A percentile compares a stretch with the other conserved stretches of the same genome.
phyloP scores from a whole-genome alignment of 1,139 yeast species.

The Zygosaccharomyces pseudobailii region DNA sequence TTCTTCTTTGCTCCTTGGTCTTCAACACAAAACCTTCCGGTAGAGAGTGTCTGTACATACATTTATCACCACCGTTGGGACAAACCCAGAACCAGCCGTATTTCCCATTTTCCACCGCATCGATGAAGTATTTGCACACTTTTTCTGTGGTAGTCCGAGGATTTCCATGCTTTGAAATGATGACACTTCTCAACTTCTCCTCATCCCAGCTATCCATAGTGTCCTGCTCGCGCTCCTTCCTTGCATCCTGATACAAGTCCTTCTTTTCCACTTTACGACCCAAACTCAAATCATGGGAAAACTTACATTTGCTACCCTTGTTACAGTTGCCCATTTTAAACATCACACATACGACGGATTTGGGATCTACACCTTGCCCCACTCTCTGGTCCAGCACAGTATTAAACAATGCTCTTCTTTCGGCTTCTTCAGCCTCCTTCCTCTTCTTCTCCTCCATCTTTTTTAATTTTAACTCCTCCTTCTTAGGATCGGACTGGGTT shows the following conservation, averaged over 20 bases:
- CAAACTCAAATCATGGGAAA: conserved; percentile 81
- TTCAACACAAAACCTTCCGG: conserved; percentile 96
- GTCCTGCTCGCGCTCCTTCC: conserved; percentile 69
- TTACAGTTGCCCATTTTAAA: conserved; percentile 88
- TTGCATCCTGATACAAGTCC: conserved; percentile 87
- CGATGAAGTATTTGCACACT: conserved; percentile 90
- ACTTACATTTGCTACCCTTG: conserved; percentile 89
- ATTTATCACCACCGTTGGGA: conserved; percentile 88
- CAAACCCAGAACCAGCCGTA: conserved; percentile 99
- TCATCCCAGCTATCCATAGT: conserved; percentile 98
- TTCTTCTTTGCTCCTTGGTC: conserved; percentile 90
- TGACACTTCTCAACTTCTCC: conserved; percentile 82
- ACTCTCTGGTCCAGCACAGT: conserved; percentile 73
- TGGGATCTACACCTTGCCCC: conserved; percentile 97
- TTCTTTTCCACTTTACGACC: conserved; percentile 88
- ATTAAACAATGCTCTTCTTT: conserved; percentile 74
- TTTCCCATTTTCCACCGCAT: conserved; percentile 94
- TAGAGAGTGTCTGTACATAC: conserved; percentile 94
- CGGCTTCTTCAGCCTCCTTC: conserved; percentile 81
- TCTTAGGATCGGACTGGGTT: conserved; percentile 62
- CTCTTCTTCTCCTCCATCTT: conserved; percentile 86
- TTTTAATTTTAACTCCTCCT: conserved; percentile 72
- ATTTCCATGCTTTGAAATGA: conserved; percentile 89
- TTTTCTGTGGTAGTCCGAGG: conserved; percentile 91
- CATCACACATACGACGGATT: conserved; percentile 83